These are phyloP conservation scores for Annulohypoxylon stygium DNA, from an alignment of 495 filamentous ascomycete genomes.

Conservation along the genomic window DNA sequence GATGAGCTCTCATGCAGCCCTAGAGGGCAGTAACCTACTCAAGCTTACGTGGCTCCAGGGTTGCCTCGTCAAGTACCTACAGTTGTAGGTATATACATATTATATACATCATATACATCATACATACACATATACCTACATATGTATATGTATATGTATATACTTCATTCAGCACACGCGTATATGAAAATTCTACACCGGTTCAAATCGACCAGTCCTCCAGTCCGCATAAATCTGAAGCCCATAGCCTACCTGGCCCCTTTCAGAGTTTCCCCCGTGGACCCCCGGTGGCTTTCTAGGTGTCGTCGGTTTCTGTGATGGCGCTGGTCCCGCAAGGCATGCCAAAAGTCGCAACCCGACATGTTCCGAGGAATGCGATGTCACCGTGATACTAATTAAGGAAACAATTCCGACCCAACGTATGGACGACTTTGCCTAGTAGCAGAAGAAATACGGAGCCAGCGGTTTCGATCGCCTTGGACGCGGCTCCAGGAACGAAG, in stretches of 20 bases:
- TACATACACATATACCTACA: too few species aligned
- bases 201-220: conserved; percentile 1
- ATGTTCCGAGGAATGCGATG: conserved; percentile 27
- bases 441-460: background rate
- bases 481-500: background rate
- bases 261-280: background rate
- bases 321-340: conserved; percentile 6
- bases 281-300: conserved; percentile 1
- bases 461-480: background rate
- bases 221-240: conserved; percentile 11
- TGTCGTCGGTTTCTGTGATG: background rate
- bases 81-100: background rate
- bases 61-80: conserved; percentile 12
- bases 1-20: background rate
- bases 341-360: conserved; percentile 11
- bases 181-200: conserved; percentile 26
- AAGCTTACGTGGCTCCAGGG: conserved; percentile 32
- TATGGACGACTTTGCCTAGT: background rate
- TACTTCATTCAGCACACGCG: too few species aligned
- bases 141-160: too few species aligned
- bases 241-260: background rate
- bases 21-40: conserved; percentile 1
- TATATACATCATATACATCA: too few species aligned
- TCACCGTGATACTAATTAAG: conserved; percentile 6
- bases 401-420: conserved; percentile 22